These are phyloP conservation scores for Cocos nucifera DNA, from an alignment of 176 grass and related monocot species.

Conservation along the genomic window DNA sequence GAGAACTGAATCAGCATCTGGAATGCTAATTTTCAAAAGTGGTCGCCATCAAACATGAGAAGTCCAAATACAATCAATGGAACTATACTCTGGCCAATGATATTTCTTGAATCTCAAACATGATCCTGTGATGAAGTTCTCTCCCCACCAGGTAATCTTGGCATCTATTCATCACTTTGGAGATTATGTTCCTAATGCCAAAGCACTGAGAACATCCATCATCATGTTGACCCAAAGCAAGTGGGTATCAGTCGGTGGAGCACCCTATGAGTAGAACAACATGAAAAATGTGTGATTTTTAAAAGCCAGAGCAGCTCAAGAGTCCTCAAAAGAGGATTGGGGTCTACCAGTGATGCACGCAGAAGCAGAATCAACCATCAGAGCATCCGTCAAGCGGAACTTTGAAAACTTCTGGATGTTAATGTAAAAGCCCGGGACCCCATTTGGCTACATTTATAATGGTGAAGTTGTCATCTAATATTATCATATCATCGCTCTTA, in stretches of 20 bases:
- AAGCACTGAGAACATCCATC: conserved; percentile 81
- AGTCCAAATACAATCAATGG: conserved; percentile 64
- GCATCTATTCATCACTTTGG: conserved; percentile 53
- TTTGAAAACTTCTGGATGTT: conserved; percentile 96
- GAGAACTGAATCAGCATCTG: conserved; percentile 23
- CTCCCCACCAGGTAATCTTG: conserved; percentile 44
- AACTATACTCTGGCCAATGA: conserved; percentile 73
- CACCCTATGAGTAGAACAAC: conserved; percentile 38
- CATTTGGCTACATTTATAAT: conserved; percentile 86
- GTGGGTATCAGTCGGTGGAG: conserved; percentile 73
- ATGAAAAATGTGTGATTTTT: too few species aligned
- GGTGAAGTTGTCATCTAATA: conserved; percentile 89
- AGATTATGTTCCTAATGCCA: conserved; percentile 76
- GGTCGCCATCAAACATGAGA: conserved; percentile 48
- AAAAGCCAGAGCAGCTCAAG: too few species aligned
- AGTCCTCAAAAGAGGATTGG: not conserved
- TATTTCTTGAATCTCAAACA: conserved; percentile 58
- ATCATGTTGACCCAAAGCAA: conserved; percentile 94
- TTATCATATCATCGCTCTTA: conserved; percentile 73
- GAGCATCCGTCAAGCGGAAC: conserved; percentile 62
- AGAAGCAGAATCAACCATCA: conserved; percentile 84
- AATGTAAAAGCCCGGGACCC: conserved; percentile 73
- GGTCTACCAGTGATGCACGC: conserved; percentile 61
- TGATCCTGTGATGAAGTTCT: conserved; percentile 72
- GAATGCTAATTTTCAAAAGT: conserved; percentile 28